phyloP scores from a whole-genome alignment of 2,329 filamentous ascomycete species.

The Xylaria sp. region DNA sequence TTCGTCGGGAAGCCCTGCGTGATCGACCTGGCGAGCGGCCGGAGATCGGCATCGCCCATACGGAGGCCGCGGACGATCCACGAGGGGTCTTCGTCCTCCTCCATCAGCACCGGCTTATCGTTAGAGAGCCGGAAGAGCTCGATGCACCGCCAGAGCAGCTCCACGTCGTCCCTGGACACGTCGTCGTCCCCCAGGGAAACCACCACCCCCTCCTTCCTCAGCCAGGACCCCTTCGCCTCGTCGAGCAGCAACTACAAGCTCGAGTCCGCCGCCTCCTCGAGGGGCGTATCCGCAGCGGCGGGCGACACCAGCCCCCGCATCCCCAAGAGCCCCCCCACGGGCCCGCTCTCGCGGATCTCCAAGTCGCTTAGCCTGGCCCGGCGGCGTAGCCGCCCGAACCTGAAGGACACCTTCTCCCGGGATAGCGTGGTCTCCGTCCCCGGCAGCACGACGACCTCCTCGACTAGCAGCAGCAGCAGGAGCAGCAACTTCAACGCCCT shows the following conservation, averaged over 20 bases:
- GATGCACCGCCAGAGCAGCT: slow-evolving; percentile 47
- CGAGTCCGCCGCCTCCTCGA: slow-evolving; percentile 25
- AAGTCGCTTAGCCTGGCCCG: slow-evolving; percentile 57
- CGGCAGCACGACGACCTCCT: slow-evolving; percentile 36
- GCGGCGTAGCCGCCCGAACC: slow-evolving; percentile 56
- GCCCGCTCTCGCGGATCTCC: slow-evolving; percentile 51
- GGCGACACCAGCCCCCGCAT: slow-evolving; percentile 37
- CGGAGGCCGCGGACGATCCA: slow-evolving; percentile 37
- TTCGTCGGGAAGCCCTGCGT: slow-evolving; percentile 63
- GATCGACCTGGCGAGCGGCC: slow-evolving; percentile 49
- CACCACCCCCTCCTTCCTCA: slow-evolving; percentile 54
- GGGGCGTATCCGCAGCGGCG: slow-evolving; percentile 35
- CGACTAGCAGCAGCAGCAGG: too few relatives aligned
- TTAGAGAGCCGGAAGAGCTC: slow-evolving; percentile 33
- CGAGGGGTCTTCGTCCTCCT: slow-evolving; percentile 23
- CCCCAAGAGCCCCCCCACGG: slow-evolving; percentile 50
- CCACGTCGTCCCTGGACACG: slow-evolving; percentile 35
- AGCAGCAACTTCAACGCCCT: too few relatives aligned
- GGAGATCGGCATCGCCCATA: slow-evolving; percentile 48
- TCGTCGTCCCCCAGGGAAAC: slow-evolving; percentile 42
- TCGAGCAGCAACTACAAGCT: slow-evolving; percentile 38
- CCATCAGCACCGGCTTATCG: slow-evolving; percentile 35
- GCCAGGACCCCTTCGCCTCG: slow-evolving; percentile 56
- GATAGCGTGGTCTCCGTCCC: slow-evolving; percentile 38
- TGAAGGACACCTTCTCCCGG: slow-evolving; percentile 43